These are phyloP conservation scores for Lagerstroemia speciosa DNA, from an alignment of 345 rosid genomes.

Conservation along the genomic window DNA sequence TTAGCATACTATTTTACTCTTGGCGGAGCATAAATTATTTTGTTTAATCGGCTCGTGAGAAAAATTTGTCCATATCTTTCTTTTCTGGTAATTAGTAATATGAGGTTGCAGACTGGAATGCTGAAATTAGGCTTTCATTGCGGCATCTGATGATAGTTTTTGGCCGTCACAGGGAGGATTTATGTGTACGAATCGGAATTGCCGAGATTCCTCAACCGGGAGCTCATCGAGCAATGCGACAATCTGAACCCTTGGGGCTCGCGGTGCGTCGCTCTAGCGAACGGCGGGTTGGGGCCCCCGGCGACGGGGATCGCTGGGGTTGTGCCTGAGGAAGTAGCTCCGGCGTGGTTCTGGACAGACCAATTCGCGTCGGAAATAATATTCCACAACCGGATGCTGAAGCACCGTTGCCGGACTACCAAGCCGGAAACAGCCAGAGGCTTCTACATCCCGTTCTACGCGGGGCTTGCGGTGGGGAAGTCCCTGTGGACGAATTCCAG, in stretches of 20 bases:
- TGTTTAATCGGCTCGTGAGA: too few species aligned
- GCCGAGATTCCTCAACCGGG: constrained; percentile 58
- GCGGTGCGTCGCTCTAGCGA: constrained; percentile 56
- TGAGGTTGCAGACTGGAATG: too few species aligned
- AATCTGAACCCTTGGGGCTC: constrained; percentile 86
- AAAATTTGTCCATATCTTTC: too few species aligned
- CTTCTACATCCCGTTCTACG: constrained; percentile 84
- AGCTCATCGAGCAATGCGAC: constrained; percentile 52
- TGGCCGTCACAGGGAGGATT: constrained; percentile 21
- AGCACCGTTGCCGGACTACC: constrained; percentile 60
- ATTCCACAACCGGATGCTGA: constrained; percentile 66
- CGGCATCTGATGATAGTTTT: too few species aligned
- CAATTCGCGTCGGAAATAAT: constrained; percentile 80
- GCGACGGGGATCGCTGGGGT: constrained; percentile 41
- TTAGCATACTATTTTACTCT: too few species aligned
- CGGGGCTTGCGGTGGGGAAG: constrained; percentile 88
- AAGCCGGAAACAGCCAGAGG: constrained; percentile 68
- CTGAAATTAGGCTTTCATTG: too few species aligned
- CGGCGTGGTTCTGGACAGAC: constrained; percentile 91
- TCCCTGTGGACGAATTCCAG: constrained; percentile 52
- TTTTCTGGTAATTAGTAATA: too few species aligned
- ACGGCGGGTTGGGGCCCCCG: constrained; percentile 61
- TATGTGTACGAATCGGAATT: constrained; percentile 77
- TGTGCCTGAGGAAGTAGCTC: constrained; percentile 54
- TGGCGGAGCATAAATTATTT: too few species aligned